Percentiles rank a stretch among this genome's conserved stretches.
phyloP scores from a whole-genome alignment of 2,329 filamentous ascomycete genomes.

The Alternaria infectoria region DNA sequence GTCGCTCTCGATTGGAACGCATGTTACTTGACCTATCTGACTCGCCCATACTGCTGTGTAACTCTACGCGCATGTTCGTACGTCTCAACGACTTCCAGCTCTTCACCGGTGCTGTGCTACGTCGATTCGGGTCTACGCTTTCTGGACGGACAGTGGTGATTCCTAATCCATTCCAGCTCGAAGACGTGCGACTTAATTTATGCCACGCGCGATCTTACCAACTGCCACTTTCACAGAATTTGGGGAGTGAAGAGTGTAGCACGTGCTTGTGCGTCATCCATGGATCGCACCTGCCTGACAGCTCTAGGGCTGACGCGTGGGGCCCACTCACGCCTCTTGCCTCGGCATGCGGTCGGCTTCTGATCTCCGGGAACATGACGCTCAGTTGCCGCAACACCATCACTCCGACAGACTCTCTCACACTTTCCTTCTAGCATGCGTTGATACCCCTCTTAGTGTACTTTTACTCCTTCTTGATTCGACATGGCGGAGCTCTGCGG shows the following conservation, averaged over 20 bases:
- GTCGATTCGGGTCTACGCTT: constrained; percentile 31
- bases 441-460: constrained; percentile 24
- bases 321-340: constrained; percentile 14
- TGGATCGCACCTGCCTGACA: neutral
- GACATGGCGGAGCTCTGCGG: constrained; percentile 74
- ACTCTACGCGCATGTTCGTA: neutral
- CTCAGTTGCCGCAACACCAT: constrained; percentile 1
- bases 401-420: neutral
- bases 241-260: neutral
- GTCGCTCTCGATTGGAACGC: neutral
- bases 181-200: neutral
- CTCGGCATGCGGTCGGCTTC: constrained; percentile 23
- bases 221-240: neutral
- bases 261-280: constrained; percentile 2
- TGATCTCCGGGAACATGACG: constrained; percentile 6
- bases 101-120: constrained; percentile 2
- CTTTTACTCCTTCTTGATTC: constrained; percentile 7
- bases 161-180: constrained; percentile 23
- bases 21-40: neutral
- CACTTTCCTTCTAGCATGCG: constrained; percentile 23
- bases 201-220: neutral
- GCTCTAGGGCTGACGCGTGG: constrained; percentile 8
- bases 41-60: neutral
- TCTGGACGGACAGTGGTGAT: constrained; percentile 41
- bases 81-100: neutral